Evolutionary conservation across 75 land plant species (phyloP).

Genomic region (Selaginella tamariscina): DNA sequence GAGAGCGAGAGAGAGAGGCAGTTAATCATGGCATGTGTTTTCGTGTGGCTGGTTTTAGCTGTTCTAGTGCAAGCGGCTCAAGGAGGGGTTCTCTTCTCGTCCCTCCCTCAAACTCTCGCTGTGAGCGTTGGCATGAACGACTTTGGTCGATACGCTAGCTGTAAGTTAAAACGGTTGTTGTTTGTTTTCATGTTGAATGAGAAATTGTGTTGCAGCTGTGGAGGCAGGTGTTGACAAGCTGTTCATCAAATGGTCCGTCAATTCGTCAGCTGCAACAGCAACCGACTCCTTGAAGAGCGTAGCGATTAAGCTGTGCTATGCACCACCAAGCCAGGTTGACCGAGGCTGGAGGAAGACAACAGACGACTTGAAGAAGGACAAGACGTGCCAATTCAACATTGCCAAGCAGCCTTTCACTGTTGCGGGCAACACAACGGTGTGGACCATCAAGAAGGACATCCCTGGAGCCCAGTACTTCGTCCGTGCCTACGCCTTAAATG

Average conservation of each 20-base stretch:
- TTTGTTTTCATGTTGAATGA: background rate
- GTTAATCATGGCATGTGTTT: too few relatives aligned
- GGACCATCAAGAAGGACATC: constrained; percentile 33
- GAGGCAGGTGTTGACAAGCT: constrained; percentile 46
- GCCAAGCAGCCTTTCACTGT: constrained; percentile 17
- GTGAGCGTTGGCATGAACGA: constrained; percentile 12
- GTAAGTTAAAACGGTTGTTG: background rate
- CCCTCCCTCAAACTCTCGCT: constrained; percentile 19
- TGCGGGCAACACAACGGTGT: constrained; percentile 16
- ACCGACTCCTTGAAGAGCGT: constrained; percentile 28
- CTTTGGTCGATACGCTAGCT: background rate
- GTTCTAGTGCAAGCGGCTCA: background rate
- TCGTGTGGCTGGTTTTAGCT: background rate
- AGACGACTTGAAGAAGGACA: constrained; percentile 40
- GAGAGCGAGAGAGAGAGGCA: too few relatives aligned
- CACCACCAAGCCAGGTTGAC: constrained; percentile 51
- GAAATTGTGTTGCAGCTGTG: constrained; percentile 27
- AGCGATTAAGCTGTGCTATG: constrained; percentile 49
- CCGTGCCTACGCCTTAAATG: constrained; percentile 48
- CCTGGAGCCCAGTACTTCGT: constrained; percentile 66
- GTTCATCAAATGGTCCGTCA: constrained; percentile 41
- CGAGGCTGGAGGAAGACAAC: constrained; percentile 21
- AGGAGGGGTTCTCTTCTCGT: constrained; percentile 22
- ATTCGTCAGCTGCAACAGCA: constrained; percentile 21
- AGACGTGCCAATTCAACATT: constrained; percentile 52